Evolutionary conservation across 2,329 filamentous ascomycete species (phyloP), one percentile per base, ranked within the genome.

Genomic region (Ascochyta pisi): DNA sequence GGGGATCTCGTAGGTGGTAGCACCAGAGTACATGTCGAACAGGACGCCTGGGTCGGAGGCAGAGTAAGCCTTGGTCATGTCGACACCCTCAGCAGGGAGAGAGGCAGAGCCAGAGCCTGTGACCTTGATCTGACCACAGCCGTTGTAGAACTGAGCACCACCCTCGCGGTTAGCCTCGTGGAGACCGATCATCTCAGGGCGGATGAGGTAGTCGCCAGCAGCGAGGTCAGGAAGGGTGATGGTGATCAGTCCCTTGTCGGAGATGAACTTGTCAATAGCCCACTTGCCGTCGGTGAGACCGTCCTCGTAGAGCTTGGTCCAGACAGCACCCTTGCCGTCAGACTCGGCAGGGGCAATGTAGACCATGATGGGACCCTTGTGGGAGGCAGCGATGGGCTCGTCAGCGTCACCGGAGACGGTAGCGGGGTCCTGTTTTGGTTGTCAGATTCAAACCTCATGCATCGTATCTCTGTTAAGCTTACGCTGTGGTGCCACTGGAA

Each of bases 401-500:
- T 83, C 81, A 6, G 44, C n/a, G 53, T 69, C 67, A 57, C 70
- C 71, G 9, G 43, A 38, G 10, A 13, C 15, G 27, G 54, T 43
- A 15, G 34, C 27, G 12, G 42, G 42, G 23, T 50, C 42, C 48
- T 50, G 24, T 41, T 15, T 23, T 13, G 12, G 13, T 26, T 38
- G 40, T 50, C 38, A 50, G 48, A 19, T 2, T 24, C 6, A 29
- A 29, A 37, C 8, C 10, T 15, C n/a, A 23, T 13, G 9, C n/a
- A 26, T 15, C 35, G 15, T 23, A 16, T 6, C 71, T 8, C 37
- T 26, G 42, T 50, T 16, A 51, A 8, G 53, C 50, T n/a, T 50
- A 50, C 76, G 71, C 84, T 71, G 76, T 84, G 82, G 70, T 79
- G 81, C 81, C 81, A 84, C 68, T 83, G 80, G 62, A 72, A 59